phyloP scores from a whole-genome alignment of 148 eudicot species.

The Polygonum aviculare region DNA sequence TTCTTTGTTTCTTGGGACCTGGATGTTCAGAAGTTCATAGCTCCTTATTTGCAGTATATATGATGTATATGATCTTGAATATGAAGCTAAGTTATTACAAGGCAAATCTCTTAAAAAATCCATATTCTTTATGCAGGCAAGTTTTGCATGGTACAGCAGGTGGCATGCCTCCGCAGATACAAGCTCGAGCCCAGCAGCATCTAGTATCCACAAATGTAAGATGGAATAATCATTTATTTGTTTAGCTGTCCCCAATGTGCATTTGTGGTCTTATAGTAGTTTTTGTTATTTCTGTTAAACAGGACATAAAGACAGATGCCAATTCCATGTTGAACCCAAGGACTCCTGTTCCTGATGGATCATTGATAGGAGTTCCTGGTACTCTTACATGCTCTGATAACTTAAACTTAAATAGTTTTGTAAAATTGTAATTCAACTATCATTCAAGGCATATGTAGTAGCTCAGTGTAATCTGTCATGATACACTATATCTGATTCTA shows the following conservation, averaged over 20 bases:
- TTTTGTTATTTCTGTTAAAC: constrained; percentile 13
- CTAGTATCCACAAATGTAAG: constrained; percentile 45
- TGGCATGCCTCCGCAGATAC: constrained; percentile 74
- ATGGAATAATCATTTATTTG: constrained; percentile 1
- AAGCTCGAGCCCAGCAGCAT: constrained; percentile 78
- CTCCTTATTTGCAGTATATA: neutral
- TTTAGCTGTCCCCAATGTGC: neutral
- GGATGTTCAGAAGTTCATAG: neutral
- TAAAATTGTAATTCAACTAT: neutral
- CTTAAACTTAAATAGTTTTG: neutral
- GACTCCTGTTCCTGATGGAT: constrained; percentile 49
- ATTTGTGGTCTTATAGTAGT: neutral
- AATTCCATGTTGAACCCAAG: constrained; percentile 44
- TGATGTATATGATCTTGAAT: neutral
- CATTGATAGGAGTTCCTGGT: constrained; percentile 61
- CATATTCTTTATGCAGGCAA: constrained; percentile 48
- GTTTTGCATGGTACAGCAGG: constrained; percentile 89
- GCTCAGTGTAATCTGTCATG: neutral
- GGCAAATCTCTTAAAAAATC: neutral
- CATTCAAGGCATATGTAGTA: neutral
- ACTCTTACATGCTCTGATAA: constrained; percentile 9
- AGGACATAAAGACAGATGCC: constrained; percentile 57
- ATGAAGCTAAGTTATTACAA: neutral
- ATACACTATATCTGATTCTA: constrained; percentile 11
- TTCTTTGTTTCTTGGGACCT: neutral